A percentile compares a stretch with the other conserved stretches of the same genome.
Evolutionary conservation across 2,329 filamentous ascomycete species (phyloP).

Genomic region (Arthrobotrys entomopaga): DNA sequence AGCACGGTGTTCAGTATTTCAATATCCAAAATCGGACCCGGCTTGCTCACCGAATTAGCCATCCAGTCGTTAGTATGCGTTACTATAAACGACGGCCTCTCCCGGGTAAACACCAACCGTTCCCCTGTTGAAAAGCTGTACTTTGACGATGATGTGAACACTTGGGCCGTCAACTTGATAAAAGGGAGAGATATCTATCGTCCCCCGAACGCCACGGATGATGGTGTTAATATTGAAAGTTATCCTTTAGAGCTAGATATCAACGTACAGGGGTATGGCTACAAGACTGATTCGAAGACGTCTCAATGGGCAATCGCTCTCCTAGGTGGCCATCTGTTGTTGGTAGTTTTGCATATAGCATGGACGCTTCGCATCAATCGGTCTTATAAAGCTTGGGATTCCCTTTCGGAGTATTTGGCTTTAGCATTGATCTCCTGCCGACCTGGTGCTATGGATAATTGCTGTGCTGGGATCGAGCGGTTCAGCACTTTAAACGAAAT

Average conservation of each 20-base stretch:
- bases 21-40: too few relatives aligned
- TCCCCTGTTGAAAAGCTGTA: background rate
- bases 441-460: conserved; percentile 5
- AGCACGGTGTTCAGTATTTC: background rate
- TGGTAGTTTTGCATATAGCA: conserved; percentile 8
- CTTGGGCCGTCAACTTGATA: too few relatives aligned
- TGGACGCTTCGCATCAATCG: conserved; percentile 6
- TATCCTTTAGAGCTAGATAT: conserved; percentile 8
- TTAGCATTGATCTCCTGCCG: conserved; percentile 4
- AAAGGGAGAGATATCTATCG: too few relatives aligned
- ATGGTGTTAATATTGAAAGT: too few relatives aligned
- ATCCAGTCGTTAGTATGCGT: conserved; percentile 6
- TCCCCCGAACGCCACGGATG: background rate
- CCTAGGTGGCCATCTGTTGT: conserved; percentile 2
- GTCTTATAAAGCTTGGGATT: conserved; percentile 10
- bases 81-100: conserved; percentile 10
- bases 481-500: conserved; percentile 6
- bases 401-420: conserved; percentile 11
- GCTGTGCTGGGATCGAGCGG: conserved; percentile 10
- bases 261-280: conserved; percentile 12
- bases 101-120: conserved; percentile 1
- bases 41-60: background rate
- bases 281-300: conserved; percentile 14
- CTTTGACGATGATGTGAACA: background rate
- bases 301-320: conserved; percentile 12